Evolutionary conservation across 768 basidiomycete genomes (phyloP), one percentile per base, ranked within the genome.

Genomic region (Russula sp.): DNA sequence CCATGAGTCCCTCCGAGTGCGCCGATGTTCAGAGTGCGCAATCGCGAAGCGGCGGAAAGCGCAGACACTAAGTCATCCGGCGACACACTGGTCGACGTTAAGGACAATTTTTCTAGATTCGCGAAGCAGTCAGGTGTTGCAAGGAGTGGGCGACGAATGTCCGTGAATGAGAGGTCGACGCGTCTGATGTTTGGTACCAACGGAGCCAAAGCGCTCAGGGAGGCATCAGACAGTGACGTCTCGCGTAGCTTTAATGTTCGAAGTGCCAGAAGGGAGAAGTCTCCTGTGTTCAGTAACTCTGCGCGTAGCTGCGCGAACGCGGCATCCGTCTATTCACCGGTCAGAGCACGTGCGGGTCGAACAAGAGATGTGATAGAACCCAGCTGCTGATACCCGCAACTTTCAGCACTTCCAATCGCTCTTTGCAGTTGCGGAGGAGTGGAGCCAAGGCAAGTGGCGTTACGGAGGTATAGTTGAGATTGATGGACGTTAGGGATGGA

Each of bases 111-210:
- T 66, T 84, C 80, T 34, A 89, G 72, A 4, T 68, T 49, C 35
- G 59, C n/a, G 2, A 65, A 35, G 47, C 63, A 20, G 27, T 52
- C 42, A 16, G 44, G 31, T 40, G 70, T 49, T 8, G 69, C 49
- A 18, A 20, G 35, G 4, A 69, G 62, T n/a, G 74, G 75, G 48
- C 77, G 80, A 50, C 75, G 80, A 37, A 86, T 69, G 14, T 68
- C 67, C 2, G 86, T 89, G 73, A 87, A 89, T 6, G 88, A 88
- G 16, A 85, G 66, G 65, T 89, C 88, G 14, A 89, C 73, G 31
- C 80, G 80, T 42, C 72, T 71, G 20, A 89, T 65, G 54, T 78
- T 76, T 2, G 85, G 85, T 64, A 79, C 84, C 18, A 76, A 65
- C 0, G 71, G 63, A 6, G 85, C 67, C 13, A 85, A 69, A 7